A percentile compares a stretch with the other conserved stretches of the same genome.
phyloP scores from a whole-genome alignment of 345 rosid species.

The Clarkia xantiana region DNA sequence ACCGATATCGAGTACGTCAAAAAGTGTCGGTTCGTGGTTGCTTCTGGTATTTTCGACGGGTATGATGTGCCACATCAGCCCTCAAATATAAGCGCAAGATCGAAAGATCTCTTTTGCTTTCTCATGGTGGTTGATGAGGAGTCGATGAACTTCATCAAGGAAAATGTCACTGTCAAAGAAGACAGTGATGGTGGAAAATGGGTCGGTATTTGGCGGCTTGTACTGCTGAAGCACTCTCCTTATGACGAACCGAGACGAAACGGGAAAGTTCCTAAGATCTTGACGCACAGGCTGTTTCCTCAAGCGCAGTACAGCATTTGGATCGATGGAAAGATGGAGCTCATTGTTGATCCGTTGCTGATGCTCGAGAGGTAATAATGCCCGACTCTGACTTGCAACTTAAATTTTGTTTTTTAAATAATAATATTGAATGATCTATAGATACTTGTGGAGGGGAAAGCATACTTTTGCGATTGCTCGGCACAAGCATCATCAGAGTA shows the following conservation, averaged over 20 bases:
- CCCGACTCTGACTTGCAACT: not conserved
- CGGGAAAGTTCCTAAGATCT: slow-evolving; percentile 88
- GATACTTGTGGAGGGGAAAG: slow-evolving; percentile 88
- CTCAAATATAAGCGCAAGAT: slow-evolving; percentile 57
- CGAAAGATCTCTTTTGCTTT: slow-evolving; percentile 77
- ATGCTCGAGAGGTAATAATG: slow-evolving; percentile 67
- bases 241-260: slow-evolving; percentile 96
- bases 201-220: slow-evolving; percentile 92
- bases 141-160: slow-evolving; percentile 47
- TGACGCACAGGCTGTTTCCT: slow-evolving; percentile 96
- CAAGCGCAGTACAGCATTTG: slow-evolving; percentile 88
- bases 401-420: no score
- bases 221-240: slow-evolving; percentile 69
- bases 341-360: slow-evolving; percentile 74
- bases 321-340: slow-evolving; percentile 99
- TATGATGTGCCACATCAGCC: slow-evolving; percentile 91
- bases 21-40: slow-evolving; percentile 80
- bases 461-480: slow-evolving; percentile 87
- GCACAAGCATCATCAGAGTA: slow-evolving; percentile 73
- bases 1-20: slow-evolving; percentile 46
- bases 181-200: slow-evolving; percentile 63
- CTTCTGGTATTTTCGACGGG: slow-evolving; percentile 89
- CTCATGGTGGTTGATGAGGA: slow-evolving; percentile 83
- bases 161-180: slow-evolving; percentile 47
- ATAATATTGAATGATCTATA: slow-evolving; percentile 13